A percentile compares a stretch with the other conserved stretches of the same genome.
Evolutionary conservation across 1,284 basidiomycete species (phyloP).

Genomic region (Limonomyces culmigenus): DNA sequence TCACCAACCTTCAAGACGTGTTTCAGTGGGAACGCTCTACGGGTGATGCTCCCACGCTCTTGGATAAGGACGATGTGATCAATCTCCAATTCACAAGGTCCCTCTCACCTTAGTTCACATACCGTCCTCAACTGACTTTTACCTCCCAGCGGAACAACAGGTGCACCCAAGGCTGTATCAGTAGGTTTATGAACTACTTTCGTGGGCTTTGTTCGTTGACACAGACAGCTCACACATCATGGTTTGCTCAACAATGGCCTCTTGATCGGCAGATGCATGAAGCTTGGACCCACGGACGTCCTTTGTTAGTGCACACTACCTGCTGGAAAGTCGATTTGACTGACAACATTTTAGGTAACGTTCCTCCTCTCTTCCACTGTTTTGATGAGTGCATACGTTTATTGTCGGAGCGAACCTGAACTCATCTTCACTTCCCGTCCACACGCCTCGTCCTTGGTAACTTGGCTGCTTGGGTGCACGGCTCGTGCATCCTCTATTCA

Average conservation of each 20-base stretch:
- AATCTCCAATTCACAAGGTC: constrained; percentile 77
- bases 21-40: constrained; percentile 44
- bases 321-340: background rate
- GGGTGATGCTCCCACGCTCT: constrained; percentile 33
- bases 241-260: constrained; percentile 70
- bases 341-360: constrained; percentile 37
- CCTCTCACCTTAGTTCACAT: constrained; percentile 4
- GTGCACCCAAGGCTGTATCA: constrained; percentile 62
- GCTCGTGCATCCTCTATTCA: constrained; percentile 60
- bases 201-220: background rate
- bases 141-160: constrained; percentile 53
- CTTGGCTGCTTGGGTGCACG: constrained; percentile 63
- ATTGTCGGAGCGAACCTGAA: constrained; percentile 2
- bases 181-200: constrained; percentile 19
- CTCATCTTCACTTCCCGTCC: constrained; percentile 3
- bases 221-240: constrained; percentile 47
- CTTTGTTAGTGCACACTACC: constrained; percentile 31
- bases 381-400: constrained; percentile 52
- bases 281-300: constrained; percentile 40
- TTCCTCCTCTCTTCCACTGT: constrained; percentile 71
- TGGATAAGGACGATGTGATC: constrained; percentile 55
- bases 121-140: constrained; percentile 1
- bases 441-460: constrained; percentile 69
- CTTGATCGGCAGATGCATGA: constrained; percentile 56
- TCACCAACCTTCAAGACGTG: constrained; percentile 27